Base-by-base conservation (phyloP, 371 early-diverging fungal genomes). In the Actinomortierella wolfii region DNA sequence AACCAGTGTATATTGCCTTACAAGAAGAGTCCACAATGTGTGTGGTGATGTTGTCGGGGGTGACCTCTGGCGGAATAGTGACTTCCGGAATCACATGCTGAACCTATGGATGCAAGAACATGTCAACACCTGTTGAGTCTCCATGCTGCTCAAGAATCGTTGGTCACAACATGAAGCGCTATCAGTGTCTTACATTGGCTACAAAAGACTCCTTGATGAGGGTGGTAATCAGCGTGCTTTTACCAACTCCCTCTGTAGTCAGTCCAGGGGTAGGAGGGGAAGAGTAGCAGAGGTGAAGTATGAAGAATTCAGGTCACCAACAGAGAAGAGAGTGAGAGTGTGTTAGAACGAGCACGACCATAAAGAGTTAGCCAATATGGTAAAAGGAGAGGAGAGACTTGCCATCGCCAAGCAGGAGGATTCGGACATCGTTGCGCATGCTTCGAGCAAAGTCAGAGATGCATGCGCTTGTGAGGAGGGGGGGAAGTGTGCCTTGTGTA, bases 31-130 rank as follows among this genome's bases (percentile, higher is more conserved):
- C 99, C 54, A 96, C 94, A 54, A 98, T 94, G 69, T 94, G 92
- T 26, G 97, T 96, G 18, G 95, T 96, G 23, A 95, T 95, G 59
- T 94, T 93, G 68, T 97, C 99, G 2, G 94, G 91, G 34, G 97
- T 96, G 74, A 96, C 93, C 68, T 97, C 97, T 51, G 97, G 95
- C 28, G 99, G 99, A 59, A 98, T 97, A 17, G 97, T 96, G 39
- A 97, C 96, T 76, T 96, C 99, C 25, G 97, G 97, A 56, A 97
- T 92, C 41, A 97, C 93, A 63, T 94, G 93, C 67, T 96, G 97
- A 41, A 98, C 92, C 97, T 97, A 73, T 18, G 26, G 34, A 24
- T 18, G 2, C 28, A 25, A 18, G 26, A 49, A 24, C 20, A 54
- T 15, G 42, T 44, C 39, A 48, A 20, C 28, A 20, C 18, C 28